Evolutionary conservation across 2,329 filamentous ascomycete species (phyloP), one percentile per base, ranked within the genome.

Genomic region (Claviceps paspali): DNA sequence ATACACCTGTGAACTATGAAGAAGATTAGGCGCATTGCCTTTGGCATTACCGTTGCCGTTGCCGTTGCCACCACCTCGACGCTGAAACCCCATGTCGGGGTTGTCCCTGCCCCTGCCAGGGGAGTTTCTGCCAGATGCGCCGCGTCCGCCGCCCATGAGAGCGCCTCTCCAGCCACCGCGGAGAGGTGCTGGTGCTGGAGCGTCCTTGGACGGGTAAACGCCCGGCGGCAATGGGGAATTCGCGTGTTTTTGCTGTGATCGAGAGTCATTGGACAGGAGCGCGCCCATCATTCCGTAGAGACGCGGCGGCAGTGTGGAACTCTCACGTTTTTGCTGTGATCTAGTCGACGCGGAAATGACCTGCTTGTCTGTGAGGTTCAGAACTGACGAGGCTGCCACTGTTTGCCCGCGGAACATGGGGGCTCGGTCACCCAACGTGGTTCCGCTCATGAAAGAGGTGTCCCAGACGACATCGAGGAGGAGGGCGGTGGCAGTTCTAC

Each of bases 381-480:
- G 70, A 2, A 96, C 86, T 1, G 83, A 82, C n/a, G 82, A 81
- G 6, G 80, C 74, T 2, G 85, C 76, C 4, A 98, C 86, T 0
- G 91, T 95, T 55, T 91, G 87, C 36, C 91, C 91, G 26, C 88
- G 77, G 75, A 98, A 98, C 27, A 84, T 78, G 19, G 86, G 85
- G 53, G 88, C 94, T 41, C 91, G 79, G 39, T 87, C 86, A 41
- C 84, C 82, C 12, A 98, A 70, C 0, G 83, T 91, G 2, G 87
- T 95, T 44, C 91, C 91, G 52, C 86, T 93, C 87, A 98, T 96
- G 59, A 98, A 98, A 0, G 85, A 82, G 10, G 76, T 74, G 55
- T 98, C 92, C 60, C 94, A 98, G 6, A 98, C 79, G 40, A 96
- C 74, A 54, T 98, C 91, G 27, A 98, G 68, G 40, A 95, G 69